phyloP scores from a whole-genome alignment of 179 eudicot species.

The Corrigiola litoralis region DNA sequence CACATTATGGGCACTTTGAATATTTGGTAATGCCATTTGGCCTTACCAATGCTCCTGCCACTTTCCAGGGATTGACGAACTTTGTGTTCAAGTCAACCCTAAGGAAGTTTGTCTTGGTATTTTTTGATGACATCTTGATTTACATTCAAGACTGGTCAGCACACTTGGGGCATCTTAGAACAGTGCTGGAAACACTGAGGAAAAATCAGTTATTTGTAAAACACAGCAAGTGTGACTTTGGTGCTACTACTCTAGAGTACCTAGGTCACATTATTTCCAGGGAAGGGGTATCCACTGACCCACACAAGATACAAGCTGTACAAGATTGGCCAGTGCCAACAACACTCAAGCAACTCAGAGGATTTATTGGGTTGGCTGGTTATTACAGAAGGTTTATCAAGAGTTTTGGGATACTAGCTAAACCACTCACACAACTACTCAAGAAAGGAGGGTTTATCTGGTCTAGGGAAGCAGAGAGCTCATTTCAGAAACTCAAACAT shows the following conservation, averaged over 20 bases:
- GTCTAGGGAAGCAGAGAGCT: background rate
- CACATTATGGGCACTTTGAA: background rate
- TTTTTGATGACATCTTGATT: background rate
- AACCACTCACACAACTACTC: background rate
- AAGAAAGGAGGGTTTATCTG: background rate
- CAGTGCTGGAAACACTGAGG: background rate
- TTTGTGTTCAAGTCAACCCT: background rate
- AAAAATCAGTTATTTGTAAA: background rate
- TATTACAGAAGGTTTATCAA: background rate
- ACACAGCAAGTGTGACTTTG: background rate
- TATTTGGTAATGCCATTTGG: background rate
- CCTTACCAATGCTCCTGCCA: background rate
- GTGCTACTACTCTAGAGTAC: too few relatives aligned
- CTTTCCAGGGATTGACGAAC: background rate
- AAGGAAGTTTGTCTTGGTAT: background rate
- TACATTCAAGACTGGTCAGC: background rate
- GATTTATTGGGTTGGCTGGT: too few relatives aligned
- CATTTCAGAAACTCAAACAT: background rate
- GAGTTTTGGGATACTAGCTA: background rate
- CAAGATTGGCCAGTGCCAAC: too few relatives aligned
- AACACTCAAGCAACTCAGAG: too few relatives aligned
- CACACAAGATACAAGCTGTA: too few relatives aligned
- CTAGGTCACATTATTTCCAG: too few relatives aligned
- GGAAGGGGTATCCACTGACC: too few relatives aligned
- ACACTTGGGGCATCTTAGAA: background rate